Base-by-base conservation (phyloP, 2,329 filamentous ascomycete genomes). In the Paraphaeosphaeria minitans region DNA sequence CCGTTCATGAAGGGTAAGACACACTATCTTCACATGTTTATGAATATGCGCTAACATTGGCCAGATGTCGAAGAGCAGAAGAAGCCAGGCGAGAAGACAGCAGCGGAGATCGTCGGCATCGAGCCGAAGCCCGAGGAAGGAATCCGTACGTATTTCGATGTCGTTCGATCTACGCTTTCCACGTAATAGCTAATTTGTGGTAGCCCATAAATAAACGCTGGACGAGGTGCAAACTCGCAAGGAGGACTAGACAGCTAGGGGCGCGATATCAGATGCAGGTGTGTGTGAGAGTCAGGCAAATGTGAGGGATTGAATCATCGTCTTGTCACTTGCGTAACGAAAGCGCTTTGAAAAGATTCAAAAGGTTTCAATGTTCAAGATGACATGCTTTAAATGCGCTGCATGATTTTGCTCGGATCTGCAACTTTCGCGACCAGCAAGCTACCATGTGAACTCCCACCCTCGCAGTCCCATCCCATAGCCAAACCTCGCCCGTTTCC, bases 1-100 rank as follows among this genome's bases (percentile, higher is more conserved):
- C 95, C 95, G 12, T 94, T 97, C 81, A 97, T 99, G 92, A 97
- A 96, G 87, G 52, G 47, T 50, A 50, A 39, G 47, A 21, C 21
- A 37, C 22, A 48, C 13, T 33, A 14, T 21, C 2, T 16, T 9
- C 9, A 1, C 10, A 16, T 19, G 9, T 37, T 4, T 2, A 37
- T 19, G 9, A 50, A 13, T 2, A 37, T 12, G 12, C 29, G 47
- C 47, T 50, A 50, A 50, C 21, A 9, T 50, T 33, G n/a, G 12
- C 29, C 16, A 50, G 91, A 94, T 52, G 58, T 76, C 4, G 68
- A 70, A 16, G 70, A 75, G 56, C 62, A 70, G 12, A 73, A 74
- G 67, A 66, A 65, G 56, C 90, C 22, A 46, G 43, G 16, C 22
- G 35, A 39, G 72, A 81, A 83, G 64, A 75, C 75, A 39, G 86